Base-by-base conservation (phyloP, 1,284 basidiomycete genomes). In the Prillingera fragicola region DNA sequence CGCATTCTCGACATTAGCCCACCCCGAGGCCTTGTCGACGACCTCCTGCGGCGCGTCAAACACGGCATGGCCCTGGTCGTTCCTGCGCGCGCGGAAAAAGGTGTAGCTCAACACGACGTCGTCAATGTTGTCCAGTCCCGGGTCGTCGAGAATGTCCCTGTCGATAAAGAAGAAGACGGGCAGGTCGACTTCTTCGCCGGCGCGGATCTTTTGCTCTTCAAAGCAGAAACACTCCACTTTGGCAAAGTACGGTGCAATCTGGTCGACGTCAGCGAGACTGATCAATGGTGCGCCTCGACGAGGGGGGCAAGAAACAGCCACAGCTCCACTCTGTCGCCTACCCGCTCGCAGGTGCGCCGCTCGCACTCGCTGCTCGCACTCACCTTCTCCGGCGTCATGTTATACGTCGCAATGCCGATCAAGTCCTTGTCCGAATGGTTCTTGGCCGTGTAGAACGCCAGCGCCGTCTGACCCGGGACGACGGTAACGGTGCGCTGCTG, bases 181-280 rank as follows among this genome's bases (percentile, higher is more conserved):
- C 78, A 98, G 86, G 71, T 99, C 95, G 15, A 99, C 88, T 70
- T 97, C 92, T 72, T 98, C 95, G 18, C 86, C 85, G 0, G 94
- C 92, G 18, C 96, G 75, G 15, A 99, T 79, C 60, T 85, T 87
- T 71, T 99, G 95, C 69, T 98, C 95, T 70, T 99, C 95, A 59
- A 98, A 98, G 73, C 95, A 99, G 76, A 99, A 99, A 60, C 95
- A 99, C 71, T 99, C 95, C 8, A 98, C 91, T 74, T 99, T 99
- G 45, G 92, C 89, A 67, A 99, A 99, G 71, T 97, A 98, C 0
- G 94, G 91, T 6, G 95, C 95, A 57, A 97, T 81, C 89, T 96
- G 63, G 36, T 31, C n/a, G 5, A 2, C 18, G 28, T 14, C 7
- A 29, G 29, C 18, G 29, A 13, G 5, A 17, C n/a, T 31, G n/a